Base-by-base conservation (phyloP, 1,284 basidiomycete species). In the Moesziomyces parantarcticus region DNA sequence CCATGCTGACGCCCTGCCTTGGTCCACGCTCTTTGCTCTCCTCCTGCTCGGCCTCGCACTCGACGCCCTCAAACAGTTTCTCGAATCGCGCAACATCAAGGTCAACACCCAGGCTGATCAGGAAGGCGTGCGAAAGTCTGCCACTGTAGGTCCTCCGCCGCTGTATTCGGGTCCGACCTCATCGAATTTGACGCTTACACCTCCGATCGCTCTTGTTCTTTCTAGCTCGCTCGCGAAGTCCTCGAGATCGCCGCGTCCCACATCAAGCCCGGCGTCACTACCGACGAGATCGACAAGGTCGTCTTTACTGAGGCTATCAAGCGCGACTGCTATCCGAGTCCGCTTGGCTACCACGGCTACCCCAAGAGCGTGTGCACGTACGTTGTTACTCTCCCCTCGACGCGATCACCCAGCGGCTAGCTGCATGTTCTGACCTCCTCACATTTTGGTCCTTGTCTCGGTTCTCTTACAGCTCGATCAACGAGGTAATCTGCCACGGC, bases 401-500 rank as follows among this genome's bases (percentile, higher is more conserved):
- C 6, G 16, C 11, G 14, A 13, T 18, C 11, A 39, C n/a, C 34
- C 22, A 5, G 1, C 52, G 7, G 5, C 9, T 10, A 13, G 10
- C 40, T 46, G 25, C 23, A 16, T 9, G 16, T 43, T 14, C 16
- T 42, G n/a, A 16, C 25, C 9, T 25, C 10, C 29, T 20, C 32
- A 3, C 16, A 9, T 22, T 23, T 14, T 13, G 14, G 2, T 45
- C 25, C 16, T 23, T 36, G 16, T 29, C 1, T 39, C 5, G 16
- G 16, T 13, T 2, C n/a, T 13, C 16, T 26, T 21, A 18, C 58
- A 64, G 45, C 32, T 94, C 92, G 26, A 87, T 99, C 43, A 99
- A 99, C 85, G 97, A 99, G 85, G 91, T 90, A 58, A 96, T 99
- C 79, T 99, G 97, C 84, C 97, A 99, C 84, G 93, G 93, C 3